Conservation (phyloP, 2,329 filamentous ascomycete genomes). For the Rasamsonia emersonii region DNA sequence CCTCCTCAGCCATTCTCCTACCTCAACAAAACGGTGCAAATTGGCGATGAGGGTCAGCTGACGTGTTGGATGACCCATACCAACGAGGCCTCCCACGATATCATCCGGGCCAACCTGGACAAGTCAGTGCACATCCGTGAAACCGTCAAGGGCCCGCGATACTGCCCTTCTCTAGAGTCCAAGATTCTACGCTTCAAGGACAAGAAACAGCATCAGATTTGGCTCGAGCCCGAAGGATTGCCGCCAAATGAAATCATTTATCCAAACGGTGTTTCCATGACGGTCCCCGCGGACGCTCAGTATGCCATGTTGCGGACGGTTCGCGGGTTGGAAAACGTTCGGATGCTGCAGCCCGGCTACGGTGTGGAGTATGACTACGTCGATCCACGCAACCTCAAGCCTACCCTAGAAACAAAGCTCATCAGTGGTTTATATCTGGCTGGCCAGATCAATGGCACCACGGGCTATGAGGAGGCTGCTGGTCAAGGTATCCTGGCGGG, state of each 20-base stretch:
- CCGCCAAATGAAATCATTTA: constrained; percentile 76
- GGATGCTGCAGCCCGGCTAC: constrained; percentile 91
- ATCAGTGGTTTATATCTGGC: constrained; percentile 85
- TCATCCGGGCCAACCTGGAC: constrained; percentile 83
- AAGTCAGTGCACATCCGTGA: constrained; percentile 95
- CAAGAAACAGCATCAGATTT: constrained; percentile 77
- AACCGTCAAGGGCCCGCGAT: constrained; percentile 85
- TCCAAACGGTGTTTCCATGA: constrained; percentile 96
- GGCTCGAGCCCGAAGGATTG: constrained; percentile 95
- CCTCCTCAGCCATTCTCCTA: constrained; percentile 89
- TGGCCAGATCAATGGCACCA: constrained; percentile 96
- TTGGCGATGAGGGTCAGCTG: constrained; percentile 62
- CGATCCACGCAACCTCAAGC: constrained; percentile 76
- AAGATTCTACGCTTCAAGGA: constrained; percentile 84
- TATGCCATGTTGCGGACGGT: constrained; percentile 78
- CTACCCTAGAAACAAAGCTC: constrained; percentile 89
- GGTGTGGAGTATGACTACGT: constrained; percentile 99
- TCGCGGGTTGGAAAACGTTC: constrained; percentile 75
- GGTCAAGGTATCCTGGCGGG: constrained; percentile 88
- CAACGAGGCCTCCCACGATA: constrained; percentile 69
- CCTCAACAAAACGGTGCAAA: constrained; percentile 67
- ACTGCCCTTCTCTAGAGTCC: constrained; percentile 90
- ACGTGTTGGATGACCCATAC: constrained; percentile 84
- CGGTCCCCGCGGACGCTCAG: constrained; percentile 80
- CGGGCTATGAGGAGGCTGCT: constrained; percentile 94